Conservation (phyloP, 2,329 filamentous ascomycete species). For the Microdochium bolleyi region DNA sequence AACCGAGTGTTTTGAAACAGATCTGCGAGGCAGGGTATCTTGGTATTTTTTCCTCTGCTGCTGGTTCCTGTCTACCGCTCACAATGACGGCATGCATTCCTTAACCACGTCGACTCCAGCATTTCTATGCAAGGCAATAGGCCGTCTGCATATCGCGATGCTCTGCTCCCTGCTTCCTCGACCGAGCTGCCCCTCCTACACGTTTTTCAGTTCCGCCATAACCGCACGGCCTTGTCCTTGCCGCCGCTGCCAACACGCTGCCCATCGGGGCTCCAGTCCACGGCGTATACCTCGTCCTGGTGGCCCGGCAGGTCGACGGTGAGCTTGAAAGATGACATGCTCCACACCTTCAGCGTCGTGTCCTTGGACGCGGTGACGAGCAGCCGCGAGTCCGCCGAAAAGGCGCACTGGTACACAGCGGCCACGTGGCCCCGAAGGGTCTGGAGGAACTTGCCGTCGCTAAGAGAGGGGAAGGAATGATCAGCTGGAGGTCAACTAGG, state of each 20-base stretch:
- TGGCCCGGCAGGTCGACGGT: slow-evolving; percentile 78
- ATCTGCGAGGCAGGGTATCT: too few relatives aligned
- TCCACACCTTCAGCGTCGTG: slow-evolving; percentile 92
- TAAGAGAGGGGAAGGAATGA: slow-evolving; percentile 12
- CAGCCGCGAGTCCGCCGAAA: slow-evolving; percentile 85
- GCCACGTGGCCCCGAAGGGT: slow-evolving; percentile 75
- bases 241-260: slow-evolving; percentile 84
- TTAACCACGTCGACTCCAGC: too few relatives aligned
- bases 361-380: slow-evolving; percentile 86
- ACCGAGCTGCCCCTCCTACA: neutral
- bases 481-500: slow-evolving; percentile 5
- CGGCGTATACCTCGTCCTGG: slow-evolving; percentile 85
- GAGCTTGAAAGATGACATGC: slow-evolving; percentile 77
- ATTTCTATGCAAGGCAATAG: too few relatives aligned
- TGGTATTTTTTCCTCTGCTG: too few relatives aligned
- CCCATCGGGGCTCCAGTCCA: slow-evolving; percentile 93
- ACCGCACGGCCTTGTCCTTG: slow-evolving; percentile 73
- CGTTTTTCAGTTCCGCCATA: slow-evolving; percentile 51
- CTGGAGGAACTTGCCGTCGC: slow-evolving; percentile 70
- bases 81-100: too few relatives aligned
- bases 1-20: too few relatives aligned
- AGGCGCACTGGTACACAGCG: slow-evolving; percentile 82
- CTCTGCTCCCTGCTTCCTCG: neutral
- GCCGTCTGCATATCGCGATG: too few relatives aligned
- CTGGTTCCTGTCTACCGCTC: too few relatives aligned